Conservation (phyloP, 306 rosid species). For the Trifolium dubium region DNA sequence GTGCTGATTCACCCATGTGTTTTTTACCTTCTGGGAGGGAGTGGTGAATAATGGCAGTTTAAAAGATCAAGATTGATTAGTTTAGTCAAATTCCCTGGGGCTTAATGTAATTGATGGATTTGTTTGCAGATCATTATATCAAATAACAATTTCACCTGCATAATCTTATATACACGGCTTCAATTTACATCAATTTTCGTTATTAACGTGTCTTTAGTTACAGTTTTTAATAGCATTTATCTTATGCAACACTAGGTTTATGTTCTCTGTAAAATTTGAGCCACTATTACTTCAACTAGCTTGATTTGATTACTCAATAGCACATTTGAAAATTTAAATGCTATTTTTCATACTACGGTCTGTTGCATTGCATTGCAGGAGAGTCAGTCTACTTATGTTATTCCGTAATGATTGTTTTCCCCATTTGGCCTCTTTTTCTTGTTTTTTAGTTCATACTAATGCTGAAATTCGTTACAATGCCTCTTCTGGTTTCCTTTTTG, state of each 20-base stretch:
- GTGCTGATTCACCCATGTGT: background rate
- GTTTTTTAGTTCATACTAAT: conserved; percentile 6
- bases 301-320: conserved; percentile 1
- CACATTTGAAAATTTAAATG: conserved; percentile 8
- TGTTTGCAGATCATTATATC: conserved; percentile 29
- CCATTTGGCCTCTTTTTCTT: background rate
- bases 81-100: conserved; percentile 1
- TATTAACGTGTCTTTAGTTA: background rate
- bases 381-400: conserved; percentile 18
- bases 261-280: conserved; percentile 22
- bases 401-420: conserved; percentile 1
- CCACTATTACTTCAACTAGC: conserved; percentile 3
- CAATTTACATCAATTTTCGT: conserved; percentile 19
- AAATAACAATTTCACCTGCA: background rate
- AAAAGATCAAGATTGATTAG: background rate
- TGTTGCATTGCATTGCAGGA: conserved; percentile 28
- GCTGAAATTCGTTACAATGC: conserved; percentile 36
- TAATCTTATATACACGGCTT: conserved; percentile 26
- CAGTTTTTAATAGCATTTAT: conserved; percentile 15
- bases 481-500: conserved; percentile 21
- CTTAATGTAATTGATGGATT: conserved; percentile 27
- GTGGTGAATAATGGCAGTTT: background rate
- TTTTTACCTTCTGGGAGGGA: background rate
- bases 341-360: conserved; percentile 1
- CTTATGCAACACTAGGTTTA: background rate